phyloP scores from a whole-genome alignment of 352 stramenopile species.

The Pythium apleroticum region DNA sequence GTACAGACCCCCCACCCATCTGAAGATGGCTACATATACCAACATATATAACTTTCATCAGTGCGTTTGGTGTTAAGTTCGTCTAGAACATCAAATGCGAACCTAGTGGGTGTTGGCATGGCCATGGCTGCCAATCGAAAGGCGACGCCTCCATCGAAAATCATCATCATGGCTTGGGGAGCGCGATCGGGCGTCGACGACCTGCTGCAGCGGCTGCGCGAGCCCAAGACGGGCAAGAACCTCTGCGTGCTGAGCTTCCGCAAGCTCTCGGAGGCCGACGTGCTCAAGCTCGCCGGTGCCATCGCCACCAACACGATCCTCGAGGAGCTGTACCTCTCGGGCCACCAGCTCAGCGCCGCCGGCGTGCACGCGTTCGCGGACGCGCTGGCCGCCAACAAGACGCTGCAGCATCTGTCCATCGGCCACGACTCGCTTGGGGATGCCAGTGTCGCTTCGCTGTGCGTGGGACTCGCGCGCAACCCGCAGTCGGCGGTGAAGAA shows the following conservation, averaged over 20 bases:
- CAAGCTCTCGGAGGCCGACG: slow-evolving; percentile 57
- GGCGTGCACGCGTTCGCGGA: slow-evolving; percentile 60
- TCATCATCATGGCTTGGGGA: slow-evolving; percentile 72
- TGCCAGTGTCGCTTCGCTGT: slow-evolving; percentile 42
- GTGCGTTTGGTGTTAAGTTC: no score
- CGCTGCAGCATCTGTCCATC: slow-evolving; percentile 67
- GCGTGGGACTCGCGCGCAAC: slow-evolving; percentile 53
- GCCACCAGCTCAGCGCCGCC: slow-evolving; percentile 49
- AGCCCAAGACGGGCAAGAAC: slow-evolving; percentile 57
- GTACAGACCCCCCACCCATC: no score
- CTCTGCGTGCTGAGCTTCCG: slow-evolving; percentile 78
- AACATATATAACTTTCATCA: no score
- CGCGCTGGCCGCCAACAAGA: slow-evolving; percentile 61
- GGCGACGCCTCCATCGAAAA: neutral
- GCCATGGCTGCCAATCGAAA: neutral
- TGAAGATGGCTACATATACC: no score
- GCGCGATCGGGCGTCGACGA: slow-evolving; percentile 70
- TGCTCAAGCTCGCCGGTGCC: slow-evolving; percentile 43
- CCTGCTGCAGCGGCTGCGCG: slow-evolving; percentile 59
- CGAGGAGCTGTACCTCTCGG: slow-evolving; percentile 77
- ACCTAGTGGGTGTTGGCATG: neutral
- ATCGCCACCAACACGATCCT: slow-evolving; percentile 62
- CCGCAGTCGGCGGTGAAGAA: slow-evolving; percentile 43
- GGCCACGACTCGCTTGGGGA: slow-evolving; percentile 63
- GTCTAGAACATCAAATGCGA: neutral